phyloP scores from a whole-genome alignment of 1,284 basidiomycete genomes.

The Microbotryomycetes sp. region DNA sequence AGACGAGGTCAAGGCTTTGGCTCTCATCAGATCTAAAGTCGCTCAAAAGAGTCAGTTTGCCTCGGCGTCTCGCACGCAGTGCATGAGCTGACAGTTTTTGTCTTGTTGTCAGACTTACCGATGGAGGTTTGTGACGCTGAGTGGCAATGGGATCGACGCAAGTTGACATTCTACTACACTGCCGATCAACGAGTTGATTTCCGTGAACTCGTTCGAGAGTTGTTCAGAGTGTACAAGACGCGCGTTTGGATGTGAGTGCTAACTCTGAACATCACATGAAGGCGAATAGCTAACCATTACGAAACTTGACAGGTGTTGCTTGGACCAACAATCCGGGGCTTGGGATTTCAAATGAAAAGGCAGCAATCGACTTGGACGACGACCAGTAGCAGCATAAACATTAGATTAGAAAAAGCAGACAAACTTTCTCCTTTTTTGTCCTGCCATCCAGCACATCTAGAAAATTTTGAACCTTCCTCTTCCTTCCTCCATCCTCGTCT shows the following conservation, averaged over 20 bases:
- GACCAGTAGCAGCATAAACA: too few relatives aligned
- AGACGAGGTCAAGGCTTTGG: constrained; percentile 87
- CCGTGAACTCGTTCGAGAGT: constrained; percentile 84
- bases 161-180: constrained; percentile 95
- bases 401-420: too few relatives aligned
- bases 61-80: background rate
- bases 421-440: too few relatives aligned
- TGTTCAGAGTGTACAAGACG: constrained; percentile 77
- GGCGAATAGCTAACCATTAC: too few relatives aligned
- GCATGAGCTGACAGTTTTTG: background rate
- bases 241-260: constrained; percentile 64
- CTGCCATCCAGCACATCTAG: too few relatives aligned
- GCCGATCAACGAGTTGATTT: constrained; percentile 96
- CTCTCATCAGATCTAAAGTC: constrained; percentile 85
- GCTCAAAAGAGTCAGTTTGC: constrained; percentile 57
- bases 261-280: too few relatives aligned
- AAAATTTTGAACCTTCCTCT: too few relatives aligned
- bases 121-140: constrained; percentile 98
- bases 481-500: too few relatives aligned
- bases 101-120: constrained; percentile 54
- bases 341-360: background rate
- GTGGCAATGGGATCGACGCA: constrained; percentile 97
- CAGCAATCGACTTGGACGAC: too few relatives aligned
- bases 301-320: background rate
- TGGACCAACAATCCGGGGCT: background rate